phyloP scores from a whole-genome alignment of 495 filamentous ascomycete genomes.

The Tuber indicum region DNA sequence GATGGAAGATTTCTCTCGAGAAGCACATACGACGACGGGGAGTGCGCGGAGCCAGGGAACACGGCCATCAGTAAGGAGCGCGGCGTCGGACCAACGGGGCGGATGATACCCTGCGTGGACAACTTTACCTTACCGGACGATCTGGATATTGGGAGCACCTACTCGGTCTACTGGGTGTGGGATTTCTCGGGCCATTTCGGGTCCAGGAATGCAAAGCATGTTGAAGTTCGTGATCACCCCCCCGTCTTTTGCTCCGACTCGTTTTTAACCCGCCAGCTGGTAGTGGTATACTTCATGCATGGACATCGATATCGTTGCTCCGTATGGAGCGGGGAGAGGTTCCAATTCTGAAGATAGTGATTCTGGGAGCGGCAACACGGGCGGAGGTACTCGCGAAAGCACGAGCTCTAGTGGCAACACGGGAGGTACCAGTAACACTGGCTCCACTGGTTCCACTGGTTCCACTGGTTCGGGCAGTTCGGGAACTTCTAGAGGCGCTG shows the following conservation, averaged over 20 bases:
- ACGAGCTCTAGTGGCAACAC: neutral
- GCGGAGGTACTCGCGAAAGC: neutral
- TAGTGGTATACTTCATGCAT: conserved; percentile 37
- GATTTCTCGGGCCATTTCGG: conserved; percentile 28
- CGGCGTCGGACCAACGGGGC: conserved; percentile 19
- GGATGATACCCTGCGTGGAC: conserved; percentile 18
- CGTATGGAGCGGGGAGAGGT: neutral
- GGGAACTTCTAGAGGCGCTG: neutral
- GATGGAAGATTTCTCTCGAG: conserved; percentile 16
- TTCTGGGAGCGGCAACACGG: neutral
- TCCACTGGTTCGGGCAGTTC: neutral
- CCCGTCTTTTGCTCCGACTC: neutral
- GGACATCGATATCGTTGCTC: conserved; percentile 32
- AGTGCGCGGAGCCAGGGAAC: conserved; percentile 28
- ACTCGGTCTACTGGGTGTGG: conserved; percentile 34
- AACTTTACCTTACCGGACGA: conserved; percentile 18
- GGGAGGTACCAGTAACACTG: neutral
- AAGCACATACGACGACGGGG: conserved; percentile 25
- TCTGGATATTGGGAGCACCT: conserved; percentile 18
- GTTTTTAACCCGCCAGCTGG: conserved; percentile 3
- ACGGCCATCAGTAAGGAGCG: conserved; percentile 14
- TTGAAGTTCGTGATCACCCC: conserved; percentile 15
- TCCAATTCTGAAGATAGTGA: neutral
- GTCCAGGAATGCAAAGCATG: conserved; percentile 1
- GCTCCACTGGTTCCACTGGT: neutral